Conservation (phyloP, 1,139 yeast species). For the Blastobotrys ciferrii region DNA sequence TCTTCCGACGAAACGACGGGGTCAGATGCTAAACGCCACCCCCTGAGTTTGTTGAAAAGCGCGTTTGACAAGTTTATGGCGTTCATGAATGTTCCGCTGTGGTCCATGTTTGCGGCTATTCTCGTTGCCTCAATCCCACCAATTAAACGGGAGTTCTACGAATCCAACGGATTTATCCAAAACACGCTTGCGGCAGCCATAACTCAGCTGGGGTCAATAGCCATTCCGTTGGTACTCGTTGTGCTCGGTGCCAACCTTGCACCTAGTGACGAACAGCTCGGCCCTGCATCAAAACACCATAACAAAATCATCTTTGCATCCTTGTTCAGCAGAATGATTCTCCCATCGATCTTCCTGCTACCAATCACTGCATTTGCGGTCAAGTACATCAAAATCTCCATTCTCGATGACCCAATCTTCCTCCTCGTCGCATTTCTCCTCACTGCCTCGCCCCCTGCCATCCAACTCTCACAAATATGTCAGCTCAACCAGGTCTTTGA, state of each 20-base stretch:
- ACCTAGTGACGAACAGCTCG: slow-evolving; percentile 35
- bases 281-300: slow-evolving; percentile 54
- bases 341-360: slow-evolving; percentile 65
- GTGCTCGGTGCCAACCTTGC: slow-evolving; percentile 57
- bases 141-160: slow-evolving; percentile 64
- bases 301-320: slow-evolving; percentile 63
- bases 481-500: slow-evolving; percentile 75
- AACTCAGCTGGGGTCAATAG: slow-evolving; percentile 77
- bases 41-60: background rate
- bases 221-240: slow-evolving; percentile 74
- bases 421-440: slow-evolving; percentile 71
- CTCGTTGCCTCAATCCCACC: slow-evolving; percentile 78
- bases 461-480: slow-evolving; percentile 78
- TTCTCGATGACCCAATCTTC: slow-evolving; percentile 81
- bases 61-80: slow-evolving; percentile 33
- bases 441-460: slow-evolving; percentile 81
- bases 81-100: slow-evolving; percentile 92
- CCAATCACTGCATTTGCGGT: slow-evolving; percentile 69
- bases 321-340: slow-evolving; percentile 68
- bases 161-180: slow-evolving; percentile 60
- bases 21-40: background rate
- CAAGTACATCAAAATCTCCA: slow-evolving; percentile 62
- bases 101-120: slow-evolving; percentile 84
- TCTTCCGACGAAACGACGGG: background rate
- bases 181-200: slow-evolving; percentile 77